Conservation (phyloP, 2,329 filamentous ascomycete species). For the Fusarium odoratissimum region DNA sequence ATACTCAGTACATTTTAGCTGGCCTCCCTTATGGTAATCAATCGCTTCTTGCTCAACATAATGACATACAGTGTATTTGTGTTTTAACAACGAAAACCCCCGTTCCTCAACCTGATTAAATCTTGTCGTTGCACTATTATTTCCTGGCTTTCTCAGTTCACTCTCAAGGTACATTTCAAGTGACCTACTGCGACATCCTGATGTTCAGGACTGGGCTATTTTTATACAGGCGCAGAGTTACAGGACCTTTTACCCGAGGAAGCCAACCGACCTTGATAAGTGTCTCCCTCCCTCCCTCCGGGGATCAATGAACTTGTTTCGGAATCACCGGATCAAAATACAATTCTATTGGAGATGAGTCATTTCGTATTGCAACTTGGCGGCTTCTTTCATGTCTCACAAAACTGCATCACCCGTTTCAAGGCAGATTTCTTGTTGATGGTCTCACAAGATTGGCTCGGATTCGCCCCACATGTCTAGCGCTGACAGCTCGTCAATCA, state of each 20-base stretch:
- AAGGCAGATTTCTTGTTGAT: background rate
- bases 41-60: fast-evolving
- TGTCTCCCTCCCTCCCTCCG: background rate
- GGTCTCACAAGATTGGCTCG: background rate
- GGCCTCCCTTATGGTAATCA: fast-evolving
- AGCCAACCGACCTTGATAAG: background rate
- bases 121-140: fast-evolving
- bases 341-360: background rate
- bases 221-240: background rate
- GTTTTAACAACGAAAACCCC: background rate
- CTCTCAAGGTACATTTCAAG: background rate
- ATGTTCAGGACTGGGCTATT: background rate
- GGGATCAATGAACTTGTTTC: background rate
- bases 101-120: fast-evolving
- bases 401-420: background rate
- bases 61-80: background rate
- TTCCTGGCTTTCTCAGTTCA: background rate
- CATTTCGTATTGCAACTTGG: background rate
- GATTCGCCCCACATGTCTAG: constrained; percentile 14
- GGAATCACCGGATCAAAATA: background rate
- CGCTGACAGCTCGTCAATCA: constrained; percentile 11
- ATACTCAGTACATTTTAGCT: fast-evolving
- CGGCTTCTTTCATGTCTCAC: background rate
- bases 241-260: background rate
- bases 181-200: background rate